Base-by-base conservation (phyloP, 2,329 filamentous ascomycete species). In the Colletotrichum horii region DNA sequence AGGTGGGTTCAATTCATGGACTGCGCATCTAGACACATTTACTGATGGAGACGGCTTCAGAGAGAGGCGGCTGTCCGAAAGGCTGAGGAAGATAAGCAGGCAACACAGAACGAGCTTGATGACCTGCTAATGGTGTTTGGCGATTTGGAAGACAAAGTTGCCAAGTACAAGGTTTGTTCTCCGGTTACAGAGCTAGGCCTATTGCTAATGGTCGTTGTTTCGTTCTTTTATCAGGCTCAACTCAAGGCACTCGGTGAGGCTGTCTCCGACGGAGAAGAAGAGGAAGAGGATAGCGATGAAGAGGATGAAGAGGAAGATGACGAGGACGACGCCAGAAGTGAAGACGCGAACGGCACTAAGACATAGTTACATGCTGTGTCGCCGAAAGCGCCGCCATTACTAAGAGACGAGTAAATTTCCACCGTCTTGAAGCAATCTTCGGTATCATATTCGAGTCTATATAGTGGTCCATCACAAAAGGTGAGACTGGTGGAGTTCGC, bases 51-150 rank as follows among this genome's bases (percentile, higher is more conserved):
- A 16, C 26, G 36, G 28, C 38, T 60, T 9, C 66, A 87, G 84
- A 77, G 80, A 60, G 81, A 85, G 68, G 76, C 79, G 6, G 79
- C 82, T 28, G 68, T 84, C 19, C 81, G 83, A 61, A 85, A 89
- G 77, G 93, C 91, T 77, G 91, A 93, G 78, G 89, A 91, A 75
- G 92, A 93, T 74, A 92, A 90, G 71, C 88, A 91, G 76, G 85
- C 89, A 2, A 89, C 90, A 7, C 94, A 96, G 81, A 89, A 91
- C 4, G 95, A 97, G 83, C 87, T 96, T 61, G 95, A 97, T 79
- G 95, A 97, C 82, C 87, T 96, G 70, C 86, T 97, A 43, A 94
- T 96, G 86, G 93, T 97, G 7, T 95, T 96, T 83, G 92, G 91
- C 16, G 95, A 97, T 81, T 82, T 96, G 22, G 95, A 97, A 83